phyloP scores from a whole-genome alignment of 164 flowering plant species.

The Tetrastigma voinierianum region DNA sequence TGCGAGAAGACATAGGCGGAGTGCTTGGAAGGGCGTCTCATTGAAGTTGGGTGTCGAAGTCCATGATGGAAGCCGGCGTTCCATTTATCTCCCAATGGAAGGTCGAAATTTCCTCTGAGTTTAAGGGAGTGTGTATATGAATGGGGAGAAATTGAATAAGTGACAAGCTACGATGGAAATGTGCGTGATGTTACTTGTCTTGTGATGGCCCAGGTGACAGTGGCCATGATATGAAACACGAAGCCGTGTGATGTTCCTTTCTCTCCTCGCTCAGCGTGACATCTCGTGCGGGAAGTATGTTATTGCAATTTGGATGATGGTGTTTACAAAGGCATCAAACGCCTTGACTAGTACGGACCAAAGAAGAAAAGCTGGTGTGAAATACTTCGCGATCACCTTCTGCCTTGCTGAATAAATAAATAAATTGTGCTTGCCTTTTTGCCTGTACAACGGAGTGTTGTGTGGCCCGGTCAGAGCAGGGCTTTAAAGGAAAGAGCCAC shows the following conservation, averaged over 20 bases:
- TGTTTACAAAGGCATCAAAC: slow-evolving; percentile 8
- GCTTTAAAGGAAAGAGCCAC: too few relatives aligned
- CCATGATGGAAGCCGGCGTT: not conserved
- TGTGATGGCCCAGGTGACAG: too few relatives aligned
- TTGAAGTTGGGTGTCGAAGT: not conserved
- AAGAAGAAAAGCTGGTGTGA: too few relatives aligned
- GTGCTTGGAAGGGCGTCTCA: slow-evolving; percentile 3
- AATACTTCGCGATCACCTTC: too few relatives aligned
- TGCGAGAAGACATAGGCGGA: not conserved
- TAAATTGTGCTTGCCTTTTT: too few relatives aligned
- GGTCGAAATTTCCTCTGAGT: not conserved
- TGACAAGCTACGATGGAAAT: not conserved
- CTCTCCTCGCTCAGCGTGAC: slow-evolving; percentile 18
- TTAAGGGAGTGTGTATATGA: not conserved
- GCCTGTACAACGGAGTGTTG: too few relatives aligned
- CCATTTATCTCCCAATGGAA: not conserved
- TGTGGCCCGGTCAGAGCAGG: too few relatives aligned
- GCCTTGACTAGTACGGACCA: too few relatives aligned
- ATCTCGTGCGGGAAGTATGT: not conserved
- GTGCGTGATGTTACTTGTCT: too few relatives aligned
- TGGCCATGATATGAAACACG: too few relatives aligned
- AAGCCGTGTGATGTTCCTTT: slow-evolving; percentile 20
- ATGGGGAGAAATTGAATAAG: slow-evolving; percentile 3
- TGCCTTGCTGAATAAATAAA: too few relatives aligned
- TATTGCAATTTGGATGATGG: too few relatives aligned